Conservation (phyloP, 73 alveolate species). For the Paramecium pentaurelia region DNA sequence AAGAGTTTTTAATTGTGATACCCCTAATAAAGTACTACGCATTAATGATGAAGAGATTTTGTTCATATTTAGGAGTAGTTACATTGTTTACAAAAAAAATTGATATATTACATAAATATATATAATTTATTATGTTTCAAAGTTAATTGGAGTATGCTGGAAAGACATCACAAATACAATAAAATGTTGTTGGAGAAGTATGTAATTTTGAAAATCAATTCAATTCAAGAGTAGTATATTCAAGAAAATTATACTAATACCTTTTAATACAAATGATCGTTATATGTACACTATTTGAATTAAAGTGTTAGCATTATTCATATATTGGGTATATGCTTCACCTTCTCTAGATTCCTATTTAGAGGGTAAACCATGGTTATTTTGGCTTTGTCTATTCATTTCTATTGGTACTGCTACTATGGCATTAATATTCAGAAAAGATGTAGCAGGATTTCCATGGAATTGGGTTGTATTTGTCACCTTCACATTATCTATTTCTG, state of each 20-base stretch:
- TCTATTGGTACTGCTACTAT: not conserved
- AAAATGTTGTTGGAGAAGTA: not conserved
- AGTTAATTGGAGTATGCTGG: not conserved
- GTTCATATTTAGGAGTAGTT: not conserved
- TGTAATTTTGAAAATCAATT: conserved; percentile 14
- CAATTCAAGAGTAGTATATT: not conserved
- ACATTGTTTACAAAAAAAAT: not conserved
- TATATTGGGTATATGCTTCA: not conserved
- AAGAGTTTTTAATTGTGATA: not conserved
- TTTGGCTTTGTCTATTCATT: not conserved
- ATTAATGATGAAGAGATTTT: not conserved
- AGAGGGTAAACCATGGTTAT: not conserved
- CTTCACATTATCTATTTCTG: not conserved
- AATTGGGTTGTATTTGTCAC: conserved; percentile 10
- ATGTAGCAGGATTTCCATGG: not conserved
- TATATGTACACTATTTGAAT: not conserved
- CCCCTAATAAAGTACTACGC: not conserved
- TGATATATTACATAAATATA: conserved; percentile 15
- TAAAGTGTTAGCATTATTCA: not conserved
- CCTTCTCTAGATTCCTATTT: not conserved
- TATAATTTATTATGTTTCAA: not conserved
- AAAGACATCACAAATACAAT: not conserved
- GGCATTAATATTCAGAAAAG: not conserved
- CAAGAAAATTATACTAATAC: not conserved
- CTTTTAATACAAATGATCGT: not conserved